These are phyloP conservation scores for Rosellinia necatrix DNA, from an alignment of 2,329 filamentous ascomycete species.

Conservation along the genomic window DNA sequence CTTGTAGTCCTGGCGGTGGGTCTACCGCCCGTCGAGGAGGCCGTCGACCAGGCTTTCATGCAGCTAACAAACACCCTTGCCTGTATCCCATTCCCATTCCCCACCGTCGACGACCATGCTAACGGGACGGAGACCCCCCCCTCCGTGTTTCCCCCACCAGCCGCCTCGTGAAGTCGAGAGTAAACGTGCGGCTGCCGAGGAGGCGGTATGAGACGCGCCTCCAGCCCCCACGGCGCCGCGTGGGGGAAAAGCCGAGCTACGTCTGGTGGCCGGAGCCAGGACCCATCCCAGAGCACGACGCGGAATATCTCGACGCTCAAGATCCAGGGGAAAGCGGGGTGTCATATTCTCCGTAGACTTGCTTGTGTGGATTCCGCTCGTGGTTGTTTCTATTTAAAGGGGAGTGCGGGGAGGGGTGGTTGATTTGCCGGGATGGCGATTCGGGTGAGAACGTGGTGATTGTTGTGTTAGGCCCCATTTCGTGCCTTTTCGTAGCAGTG, in stretches of 20 bases:
- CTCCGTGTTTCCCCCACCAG: constrained; percentile 27
- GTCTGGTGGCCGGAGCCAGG: no score
- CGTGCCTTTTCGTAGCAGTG: no score
- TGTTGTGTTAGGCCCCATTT: no score
- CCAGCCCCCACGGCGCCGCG: constrained; percentile 9
- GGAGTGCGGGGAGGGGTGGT: no score
- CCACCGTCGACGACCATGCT: constrained; percentile 23
- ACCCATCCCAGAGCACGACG: no score
- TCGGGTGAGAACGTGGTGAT: no score
- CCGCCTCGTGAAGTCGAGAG: constrained; percentile 12
- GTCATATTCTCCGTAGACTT: no score
- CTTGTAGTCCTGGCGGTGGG: constrained; percentile 23
- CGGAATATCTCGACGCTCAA: no score
- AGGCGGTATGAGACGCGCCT: constrained; percentile 21
- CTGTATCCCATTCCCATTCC: constrained; percentile 27
- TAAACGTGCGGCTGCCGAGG: constrained; percentile 21
- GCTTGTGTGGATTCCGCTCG: no score
- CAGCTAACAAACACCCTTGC: constrained; percentile 32
- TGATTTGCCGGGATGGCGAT: no score
- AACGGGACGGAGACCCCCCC: constrained; percentile 13
- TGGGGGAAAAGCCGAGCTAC: constrained; percentile 25
- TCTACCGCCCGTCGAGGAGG: constrained; percentile 9
- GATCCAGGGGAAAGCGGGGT: no score
- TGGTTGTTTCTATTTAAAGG: no score
- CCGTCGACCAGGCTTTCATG: constrained; percentile 25